Percentiles rank a stretch among this genome's conserved stretches.
These are phyloP conservation scores for Aspergillus persii DNA, from an alignment of 2,329 filamentous ascomycete species.

Conservation along the genomic window DNA sequence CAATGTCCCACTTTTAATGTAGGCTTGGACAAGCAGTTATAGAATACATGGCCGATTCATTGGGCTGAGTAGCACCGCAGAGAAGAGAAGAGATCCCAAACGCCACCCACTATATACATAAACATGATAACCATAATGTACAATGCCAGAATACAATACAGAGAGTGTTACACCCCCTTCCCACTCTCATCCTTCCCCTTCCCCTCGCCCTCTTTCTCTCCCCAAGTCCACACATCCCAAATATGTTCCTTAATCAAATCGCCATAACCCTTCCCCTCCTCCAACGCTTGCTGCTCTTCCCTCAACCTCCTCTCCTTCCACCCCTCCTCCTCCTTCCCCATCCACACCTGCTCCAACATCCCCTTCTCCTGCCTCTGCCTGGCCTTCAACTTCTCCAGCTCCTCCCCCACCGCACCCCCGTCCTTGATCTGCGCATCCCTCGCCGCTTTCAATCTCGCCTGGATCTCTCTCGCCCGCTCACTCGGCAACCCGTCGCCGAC, in stretches of 20 bases:
- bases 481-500: slow-evolving; percentile 26
- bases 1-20: no score
- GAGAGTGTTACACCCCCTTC: background rate
- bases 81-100: no score
- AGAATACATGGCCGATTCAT: no score
- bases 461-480: slow-evolving; percentile 34
- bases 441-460: slow-evolving; percentile 29
- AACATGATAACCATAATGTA: background rate
- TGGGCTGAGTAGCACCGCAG: no score
- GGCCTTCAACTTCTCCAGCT: slow-evolving; percentile 34
- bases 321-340: slow-evolving; percentile 42
- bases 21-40: no score
- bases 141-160: background rate
- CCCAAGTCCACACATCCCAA: slow-evolving; percentile 47
- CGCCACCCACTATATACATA: background rate
- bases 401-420: slow-evolving; percentile 21
- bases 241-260: slow-evolving; percentile 48
- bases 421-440: slow-evolving; percentile 27
- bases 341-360: slow-evolving; percentile 34
- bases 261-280: slow-evolving; percentile 44
- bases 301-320: slow-evolving; percentile 43
- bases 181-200: slow-evolving; percentile 2
- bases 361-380: slow-evolving; percentile 30
- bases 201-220: slow-evolving; percentile 21
- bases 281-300: slow-evolving; percentile 44